Evolutionary conservation across 176 grass and related monocot species (phyloP).

Genomic region (Areca catechu): DNA sequence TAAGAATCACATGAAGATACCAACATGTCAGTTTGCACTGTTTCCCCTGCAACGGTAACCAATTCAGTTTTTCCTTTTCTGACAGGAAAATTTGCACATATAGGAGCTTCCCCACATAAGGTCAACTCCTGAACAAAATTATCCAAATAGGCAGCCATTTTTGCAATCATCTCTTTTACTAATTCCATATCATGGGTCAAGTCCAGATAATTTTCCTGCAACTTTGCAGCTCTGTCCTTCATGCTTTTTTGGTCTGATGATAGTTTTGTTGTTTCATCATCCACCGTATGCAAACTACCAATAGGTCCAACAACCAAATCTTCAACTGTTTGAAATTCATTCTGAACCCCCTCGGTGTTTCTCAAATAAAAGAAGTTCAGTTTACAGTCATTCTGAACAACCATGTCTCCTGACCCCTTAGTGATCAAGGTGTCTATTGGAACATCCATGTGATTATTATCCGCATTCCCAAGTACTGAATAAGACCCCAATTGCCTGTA

Average conservation of each 20-base stretch:
- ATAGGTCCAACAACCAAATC: background rate
- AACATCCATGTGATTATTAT: conserved; percentile 1
- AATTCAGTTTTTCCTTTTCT: conserved; percentile 1
- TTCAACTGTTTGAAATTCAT: conserved; percentile 15
- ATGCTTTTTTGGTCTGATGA: background rate
- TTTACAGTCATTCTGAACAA: no score
- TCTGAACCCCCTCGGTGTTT: background rate
- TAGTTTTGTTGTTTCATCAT: conserved; percentile 4
- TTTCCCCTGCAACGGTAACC: background rate
- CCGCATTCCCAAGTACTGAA: conserved; percentile 9
- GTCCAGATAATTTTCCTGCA: conserved; percentile 7
- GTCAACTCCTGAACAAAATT: conserved; percentile 13
- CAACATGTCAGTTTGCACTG: background rate
- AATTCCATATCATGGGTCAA: conserved; percentile 11
- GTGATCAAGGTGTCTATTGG: background rate
- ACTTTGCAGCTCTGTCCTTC: conserved; percentile 1
- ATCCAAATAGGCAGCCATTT: conserved; percentile 15
- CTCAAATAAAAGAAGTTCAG: background rate
- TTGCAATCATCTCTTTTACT: conserved; percentile 8
- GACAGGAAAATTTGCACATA: conserved; percentile 6
- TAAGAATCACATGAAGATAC: conserved; percentile 5
- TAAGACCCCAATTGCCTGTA: conserved; percentile 14
- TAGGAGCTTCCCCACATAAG: background rate
- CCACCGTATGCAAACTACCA: background rate
- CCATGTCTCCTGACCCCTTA: no score